phyloP scores from a whole-genome alignment of 2,329 filamentous ascomycete genomes.

The Alternaria sp. region DNA sequence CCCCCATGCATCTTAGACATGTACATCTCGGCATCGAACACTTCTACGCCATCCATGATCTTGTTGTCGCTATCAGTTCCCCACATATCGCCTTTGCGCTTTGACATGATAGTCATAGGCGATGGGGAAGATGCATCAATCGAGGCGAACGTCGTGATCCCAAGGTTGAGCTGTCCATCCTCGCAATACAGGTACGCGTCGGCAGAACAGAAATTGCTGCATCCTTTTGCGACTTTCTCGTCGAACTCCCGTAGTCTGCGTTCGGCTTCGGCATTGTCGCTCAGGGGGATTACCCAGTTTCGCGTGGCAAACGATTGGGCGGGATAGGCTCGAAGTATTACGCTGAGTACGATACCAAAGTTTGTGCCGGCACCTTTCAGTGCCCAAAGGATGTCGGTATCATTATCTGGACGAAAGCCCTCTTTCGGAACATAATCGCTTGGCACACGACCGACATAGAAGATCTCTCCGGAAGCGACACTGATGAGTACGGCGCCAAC shows the following conservation, averaged over 20 bases:
- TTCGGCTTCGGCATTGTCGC: constrained; percentile 38
- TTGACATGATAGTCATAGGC: not conserved
- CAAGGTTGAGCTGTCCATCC: constrained; percentile 55
- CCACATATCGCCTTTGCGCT: constrained; percentile 22
- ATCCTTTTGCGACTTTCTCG: constrained; percentile 45
- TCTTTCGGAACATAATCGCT: constrained; percentile 50
- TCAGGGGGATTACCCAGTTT: constrained; percentile 39
- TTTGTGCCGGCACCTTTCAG: constrained; percentile 66
- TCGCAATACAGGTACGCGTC: constrained; percentile 65
- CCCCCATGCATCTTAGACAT: constrained; percentile 66
- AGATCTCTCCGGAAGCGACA: constrained; percentile 54
- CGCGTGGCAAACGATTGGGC: constrained; percentile 50
- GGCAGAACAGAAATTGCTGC: constrained; percentile 55
- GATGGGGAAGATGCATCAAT: constrained; percentile 5
- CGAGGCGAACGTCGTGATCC: constrained; percentile 58
- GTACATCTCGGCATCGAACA: constrained; percentile 68
- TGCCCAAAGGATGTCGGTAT: constrained; percentile 63
- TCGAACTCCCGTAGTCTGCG: constrained; percentile 52
- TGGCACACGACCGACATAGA: constrained; percentile 62
- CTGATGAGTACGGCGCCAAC: constrained; percentile 66
- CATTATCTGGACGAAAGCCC: constrained; percentile 55
- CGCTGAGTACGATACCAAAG: constrained; percentile 63
- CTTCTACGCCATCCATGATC: constrained; percentile 54
- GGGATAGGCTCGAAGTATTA: constrained; percentile 57
- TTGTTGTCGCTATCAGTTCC: constrained; percentile 41